Evolutionary conservation across 106 monocot species (phyloP), one percentile per base, ranked within the genome.

Genomic region (Dioscorea alata): DNA sequence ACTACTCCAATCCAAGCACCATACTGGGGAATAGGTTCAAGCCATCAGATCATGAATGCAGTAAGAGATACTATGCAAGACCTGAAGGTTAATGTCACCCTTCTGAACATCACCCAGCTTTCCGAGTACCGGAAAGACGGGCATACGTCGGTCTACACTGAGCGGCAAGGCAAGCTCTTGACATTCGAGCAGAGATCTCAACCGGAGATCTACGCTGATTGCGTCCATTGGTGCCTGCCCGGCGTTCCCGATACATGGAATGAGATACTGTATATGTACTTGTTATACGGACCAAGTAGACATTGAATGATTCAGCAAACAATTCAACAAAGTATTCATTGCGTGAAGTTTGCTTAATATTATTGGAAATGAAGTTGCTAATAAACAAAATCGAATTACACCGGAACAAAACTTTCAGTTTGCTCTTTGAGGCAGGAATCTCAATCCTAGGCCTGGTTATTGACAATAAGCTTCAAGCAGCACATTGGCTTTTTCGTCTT

Each of bases 241-340:
- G 82, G 82, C 19, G 77, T 77, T 57, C 82, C 82, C 1, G 77
- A 82, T 77, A 77, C 82, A 34, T 82, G 82, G 82, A 82, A 82
- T 20, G 65, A 77, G 57, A 77, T 82, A 59, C 59, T 82, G 69
- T 77, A 73, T 73, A 69, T 77, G 23, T 66, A 82, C 52, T 70
- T 82, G 69, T 1, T 69, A 28, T 65, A 68, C 57, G 20, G 23
- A 53, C 31, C 17, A 16, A 4, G 32, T 22, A 48, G 42, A 20
- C 13, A 54, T 23, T 48, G 57, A 21, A 59, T 22, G 23, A 2
- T 59, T 56, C 19, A 14, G 59, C 2, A 21, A 19, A 13, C 54
- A 68, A 12, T 5, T 9, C 31, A 21, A 21, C 32, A 48, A 49
- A 54, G 54, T 4, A 59, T 59, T 23, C n/a, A 4, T 22, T 4